Evolutionary conservation across 768 basidiomycete genomes (phyloP).

Genomic region (Suillus subaureus): DNA sequence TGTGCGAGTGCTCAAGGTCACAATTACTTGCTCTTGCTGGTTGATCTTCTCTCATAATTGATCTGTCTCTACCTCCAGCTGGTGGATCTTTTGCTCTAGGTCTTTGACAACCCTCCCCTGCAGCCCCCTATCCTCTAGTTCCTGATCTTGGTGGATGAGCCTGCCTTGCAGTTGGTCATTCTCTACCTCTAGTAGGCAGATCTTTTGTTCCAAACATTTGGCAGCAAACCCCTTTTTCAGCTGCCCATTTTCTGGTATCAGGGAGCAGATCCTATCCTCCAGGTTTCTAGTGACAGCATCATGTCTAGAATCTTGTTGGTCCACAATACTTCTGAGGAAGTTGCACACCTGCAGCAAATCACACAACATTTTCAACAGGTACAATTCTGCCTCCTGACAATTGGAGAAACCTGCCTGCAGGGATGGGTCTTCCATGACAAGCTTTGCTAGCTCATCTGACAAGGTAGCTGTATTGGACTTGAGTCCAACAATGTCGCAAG

Average conservation of each 20-base stretch:
- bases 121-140: not conserved
- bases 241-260: not conserved
- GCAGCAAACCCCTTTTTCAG: not conserved
- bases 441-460: not conserved
- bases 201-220: not conserved
- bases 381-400: not conserved
- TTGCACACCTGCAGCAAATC: not conserved
- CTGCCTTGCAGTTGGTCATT: not conserved
- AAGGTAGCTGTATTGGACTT: not conserved
- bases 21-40: too few relatives aligned
- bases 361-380: not conserved
- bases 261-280: not conserved
- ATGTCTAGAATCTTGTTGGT: not conserved
- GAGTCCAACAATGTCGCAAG: not conserved
- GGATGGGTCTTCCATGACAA: not conserved
- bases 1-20: too few relatives aligned
- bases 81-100: too few relatives aligned
- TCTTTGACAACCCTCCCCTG: too few relatives aligned
- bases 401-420: not conserved
- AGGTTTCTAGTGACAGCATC: not conserved
- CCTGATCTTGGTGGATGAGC: not conserved
- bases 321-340: not conserved
- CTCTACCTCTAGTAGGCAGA: not conserved
- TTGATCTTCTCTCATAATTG: too few relatives aligned
- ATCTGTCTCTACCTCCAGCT: too few relatives aligned